These are phyloP conservation scores for Sporisorium exsertum DNA, from an alignment of 1,284 basidiomycete genomes.

Conservation along the genomic window DNA sequence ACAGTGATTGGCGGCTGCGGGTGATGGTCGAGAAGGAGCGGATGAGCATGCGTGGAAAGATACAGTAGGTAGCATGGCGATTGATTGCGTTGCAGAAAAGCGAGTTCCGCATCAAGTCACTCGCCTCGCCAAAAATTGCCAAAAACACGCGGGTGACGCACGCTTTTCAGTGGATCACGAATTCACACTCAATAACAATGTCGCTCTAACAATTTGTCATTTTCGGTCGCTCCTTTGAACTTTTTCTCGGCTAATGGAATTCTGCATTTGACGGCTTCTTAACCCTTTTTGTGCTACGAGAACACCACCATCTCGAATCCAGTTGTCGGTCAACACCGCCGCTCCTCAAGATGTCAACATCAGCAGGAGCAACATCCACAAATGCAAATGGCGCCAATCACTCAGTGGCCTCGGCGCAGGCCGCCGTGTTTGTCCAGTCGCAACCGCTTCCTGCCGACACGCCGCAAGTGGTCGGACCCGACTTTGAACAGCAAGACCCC, in stretches of 20 bases:
- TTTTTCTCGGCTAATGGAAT: no score
- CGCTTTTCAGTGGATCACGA: background rate
- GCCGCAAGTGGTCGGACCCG: constrained; percentile 80
- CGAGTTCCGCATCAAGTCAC: constrained; percentile 1
- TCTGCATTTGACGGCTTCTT: constrained; percentile 11
- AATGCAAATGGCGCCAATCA: constrained; percentile 7
- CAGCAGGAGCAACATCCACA: background rate
- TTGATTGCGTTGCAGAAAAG: background rate
- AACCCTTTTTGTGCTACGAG: background rate
- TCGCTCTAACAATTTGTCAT: background rate
- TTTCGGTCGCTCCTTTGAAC: no score
- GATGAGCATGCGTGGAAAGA: background rate
- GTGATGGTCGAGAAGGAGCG: background rate
- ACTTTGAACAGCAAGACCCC: constrained; percentile 80
- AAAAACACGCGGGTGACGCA: background rate
- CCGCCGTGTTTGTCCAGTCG: constrained; percentile 56
- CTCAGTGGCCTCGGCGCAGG: constrained; percentile 47
- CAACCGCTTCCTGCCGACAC: constrained; percentile 51
- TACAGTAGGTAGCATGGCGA: background rate
- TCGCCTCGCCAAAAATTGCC: background rate
- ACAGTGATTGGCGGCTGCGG: no score
- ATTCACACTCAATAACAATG: no score
- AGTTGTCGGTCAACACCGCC: background rate
- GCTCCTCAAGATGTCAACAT: constrained; percentile 10
- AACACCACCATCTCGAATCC: background rate